Evolutionary conservation across 805 yeast genomes (phyloP), one percentile per base, ranked within the genome.

Genomic region (Ogataea thermomethanolica): DNA sequence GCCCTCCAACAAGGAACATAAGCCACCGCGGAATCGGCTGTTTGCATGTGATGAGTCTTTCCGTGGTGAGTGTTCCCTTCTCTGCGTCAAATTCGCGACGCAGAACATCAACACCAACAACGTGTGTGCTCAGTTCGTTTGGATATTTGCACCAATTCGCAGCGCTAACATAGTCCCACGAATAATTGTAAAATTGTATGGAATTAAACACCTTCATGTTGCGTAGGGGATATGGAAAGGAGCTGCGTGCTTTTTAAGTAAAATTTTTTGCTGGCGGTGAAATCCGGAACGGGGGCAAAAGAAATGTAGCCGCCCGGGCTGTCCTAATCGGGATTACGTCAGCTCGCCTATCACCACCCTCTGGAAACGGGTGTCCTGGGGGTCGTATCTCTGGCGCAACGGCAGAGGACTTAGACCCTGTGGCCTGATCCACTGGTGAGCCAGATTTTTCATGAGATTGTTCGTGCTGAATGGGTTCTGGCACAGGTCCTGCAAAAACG

Each of bases 101-200:
- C 24, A 91, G 63, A 1, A 88, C 87, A 59, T 91, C 99, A 13
- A 93, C 98, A 1, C 93, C 93, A 22, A 87, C 82, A 8, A 91
- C 99, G 62, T 91, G 99, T 0, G 95, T 76, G 7, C 96, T 81
- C 43, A 82, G 71, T 53, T 89, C 95, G 59, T 93, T 91, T n/a
- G 99, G 99, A 64, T 91, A 91, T 53, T 91, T 91, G 50, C 77
- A 79, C 99, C 99, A 91, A 64, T 90, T 89, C 37, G 98, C 97
- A 1, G 95, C 89, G 0, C 96, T 84, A 20, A 91, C 95, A 53
- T 84, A 88, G 20, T 84, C 95, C 97, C 98, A 91, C 0, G 95
- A 78, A 57, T 93, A 90, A 40, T 78, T 68, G 61, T 88, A 91
- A 29, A 65, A 69, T 59, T 84, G 91, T 13, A 71, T 63, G 28